Evolutionary conservation across 1,284 basidiomycete genomes (phyloP), one percentile per base, ranked within the genome.

Genomic region (Austroboletus niveus): DNA sequence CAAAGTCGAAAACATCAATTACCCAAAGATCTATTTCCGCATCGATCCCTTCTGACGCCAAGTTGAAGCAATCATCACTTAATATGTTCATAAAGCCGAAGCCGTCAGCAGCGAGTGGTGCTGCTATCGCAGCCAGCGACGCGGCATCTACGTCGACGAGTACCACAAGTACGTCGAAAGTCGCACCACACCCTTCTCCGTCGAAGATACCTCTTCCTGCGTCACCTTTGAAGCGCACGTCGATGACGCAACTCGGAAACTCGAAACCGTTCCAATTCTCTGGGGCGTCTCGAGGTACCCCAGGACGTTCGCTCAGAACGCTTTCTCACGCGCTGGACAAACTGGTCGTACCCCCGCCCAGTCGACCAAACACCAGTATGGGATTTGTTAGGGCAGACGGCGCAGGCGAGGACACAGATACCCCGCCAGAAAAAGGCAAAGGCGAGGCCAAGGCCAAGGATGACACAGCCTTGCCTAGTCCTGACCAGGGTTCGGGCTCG

Each of bases 271-370:
- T 45, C 2, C 44, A 34, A 10, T 58, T 49, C 14, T 45, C 47
- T 4, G 11, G 15, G 12, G 44, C 42, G 39, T 30, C 56, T 29
- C 50, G 42, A n/a, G 35, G 31, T 14, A 31, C 46, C 8, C 31
- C 56, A 1, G 61, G 57, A 6, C 56, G 45, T 12, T 64, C 65
- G 2, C 65, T 77, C 11, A 68, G 78, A 5, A 84, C 72, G 3
- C 71, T 87, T 11, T 79, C 81, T 11, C 74, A 74, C 56, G 84
- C 84, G 2, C 69, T 87, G 20, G 79, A 85, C 59, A 83, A 80
- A 59, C 70, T 88, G n/a, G 75, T 75, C 35, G 77, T 77, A 61
- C 82, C 81, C 0, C 73, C 81, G 1, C 85, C 84, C 5, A 71
- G 72, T 22, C 66, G 85, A 40, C 83, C 85, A 2, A 85, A 75